These are phyloP conservation scores for Heracleum sosnowskyi DNA, from an alignment of 129 eudicot genomes.

Conservation along the genomic window DNA sequence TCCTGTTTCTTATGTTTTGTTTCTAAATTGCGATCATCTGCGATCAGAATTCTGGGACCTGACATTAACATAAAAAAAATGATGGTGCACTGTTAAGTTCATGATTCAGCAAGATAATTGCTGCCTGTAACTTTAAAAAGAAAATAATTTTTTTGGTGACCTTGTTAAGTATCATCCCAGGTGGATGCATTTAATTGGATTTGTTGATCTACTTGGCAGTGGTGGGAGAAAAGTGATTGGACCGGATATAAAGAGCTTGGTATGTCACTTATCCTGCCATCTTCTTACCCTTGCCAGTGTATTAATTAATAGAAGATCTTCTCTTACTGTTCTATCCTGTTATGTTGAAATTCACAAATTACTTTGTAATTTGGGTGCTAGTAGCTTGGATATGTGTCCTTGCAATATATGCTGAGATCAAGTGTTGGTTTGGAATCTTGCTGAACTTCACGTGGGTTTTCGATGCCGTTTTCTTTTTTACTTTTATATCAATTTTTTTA, in stretches of 20 bases:
- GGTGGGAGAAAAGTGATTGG: slow-evolving; percentile 99
- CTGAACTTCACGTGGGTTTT: background rate
- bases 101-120: background rate
- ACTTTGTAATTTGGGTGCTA: background rate
- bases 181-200: slow-evolving; percentile 83
- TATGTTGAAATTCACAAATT: background rate
- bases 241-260: slow-evolving; percentile 98
- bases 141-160: slow-evolving; percentile 19
- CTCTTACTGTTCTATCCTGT: background rate
- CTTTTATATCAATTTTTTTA: background rate
- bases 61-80: background rate
- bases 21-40: background rate
- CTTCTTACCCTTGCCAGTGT: background rate
- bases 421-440: background rate
- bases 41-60: background rate
- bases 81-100: slow-evolving; percentile 8
- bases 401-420: background rate
- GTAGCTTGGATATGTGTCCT: background rate
- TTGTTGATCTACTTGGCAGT: slow-evolving; percentile 93
- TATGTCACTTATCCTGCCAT: slow-evolving; percentile 14
- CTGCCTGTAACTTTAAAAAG: background rate
- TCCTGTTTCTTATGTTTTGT: background rate
- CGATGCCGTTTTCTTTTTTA: background rate
- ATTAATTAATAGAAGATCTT: background rate
- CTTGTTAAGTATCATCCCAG: slow-evolving; percentile 74